phyloP scores from a whole-genome alignment of 495 filamentous ascomycete genomes.

The Neurospora tetrasperma region DNA sequence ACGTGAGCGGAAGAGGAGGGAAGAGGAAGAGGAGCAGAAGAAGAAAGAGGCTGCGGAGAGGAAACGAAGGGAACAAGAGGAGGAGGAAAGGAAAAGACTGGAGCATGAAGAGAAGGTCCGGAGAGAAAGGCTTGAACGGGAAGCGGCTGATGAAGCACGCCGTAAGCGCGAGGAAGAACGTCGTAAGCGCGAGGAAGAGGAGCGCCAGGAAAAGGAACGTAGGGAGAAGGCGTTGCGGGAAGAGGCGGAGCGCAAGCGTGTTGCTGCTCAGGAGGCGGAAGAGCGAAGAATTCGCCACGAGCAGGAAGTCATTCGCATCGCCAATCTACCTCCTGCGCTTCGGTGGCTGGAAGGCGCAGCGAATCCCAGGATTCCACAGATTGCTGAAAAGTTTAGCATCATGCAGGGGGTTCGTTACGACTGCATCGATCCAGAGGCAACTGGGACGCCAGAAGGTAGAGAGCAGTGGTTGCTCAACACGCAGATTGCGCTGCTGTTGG shows the following conservation, averaged over 20 bases:
- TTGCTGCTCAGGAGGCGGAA: constrained; percentile 46
- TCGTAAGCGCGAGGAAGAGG: constrained; percentile 3
- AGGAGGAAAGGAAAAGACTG: constrained; percentile 24
- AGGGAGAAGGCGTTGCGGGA: constrained; percentile 35
- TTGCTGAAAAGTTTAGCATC: constrained; percentile 39
- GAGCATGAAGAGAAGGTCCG: constrained; percentile 35
- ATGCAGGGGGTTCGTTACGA: constrained; percentile 45
- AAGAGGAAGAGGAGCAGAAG: constrained; percentile 24
- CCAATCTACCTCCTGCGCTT: constrained; percentile 41
- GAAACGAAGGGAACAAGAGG: constrained; percentile 12
- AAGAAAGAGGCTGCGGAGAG: constrained; percentile 35
- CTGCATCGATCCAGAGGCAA: constrained; percentile 38
- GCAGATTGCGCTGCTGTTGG: constrained; percentile 62
- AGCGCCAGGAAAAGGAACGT: constrained; percentile 15
- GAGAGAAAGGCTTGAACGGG: constrained; percentile 28
- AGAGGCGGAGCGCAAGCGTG: constrained; percentile 47
- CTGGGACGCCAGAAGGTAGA: constrained; percentile 34
- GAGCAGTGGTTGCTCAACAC: constrained; percentile 74
- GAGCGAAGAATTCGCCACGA: constrained; percentile 36
- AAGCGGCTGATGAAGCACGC: constrained; percentile 35
- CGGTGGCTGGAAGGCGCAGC: constrained; percentile 41
- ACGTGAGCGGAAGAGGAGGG: constrained; percentile 28
- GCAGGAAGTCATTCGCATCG: constrained; percentile 35
- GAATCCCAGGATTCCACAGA: constrained; percentile 37
- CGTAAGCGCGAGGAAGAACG: constrained; percentile 34